phyloP scores from a whole-genome alignment of 2,329 filamentous ascomycete species.

The Sclerotiophoma versabilis region DNA sequence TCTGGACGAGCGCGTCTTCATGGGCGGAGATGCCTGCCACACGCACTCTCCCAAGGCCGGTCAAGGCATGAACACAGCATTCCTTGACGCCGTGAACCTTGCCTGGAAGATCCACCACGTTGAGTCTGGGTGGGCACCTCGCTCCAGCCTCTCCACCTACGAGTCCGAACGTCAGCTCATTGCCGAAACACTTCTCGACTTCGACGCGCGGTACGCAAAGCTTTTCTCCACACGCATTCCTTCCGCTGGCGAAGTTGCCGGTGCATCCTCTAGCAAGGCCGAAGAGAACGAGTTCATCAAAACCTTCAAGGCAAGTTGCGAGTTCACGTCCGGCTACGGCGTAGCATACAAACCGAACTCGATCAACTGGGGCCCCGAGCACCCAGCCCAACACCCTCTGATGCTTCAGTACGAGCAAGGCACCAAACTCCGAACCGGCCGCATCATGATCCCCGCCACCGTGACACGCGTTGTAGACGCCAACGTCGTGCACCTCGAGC shows the following conservation, averaged over 20 bases:
- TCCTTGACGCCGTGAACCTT: slow-evolving; percentile 77
- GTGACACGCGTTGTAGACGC: slow-evolving; percentile 88
- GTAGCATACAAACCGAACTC: slow-evolving; percentile 83
- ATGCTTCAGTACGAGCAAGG: slow-evolving; percentile 66
- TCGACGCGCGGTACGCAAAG: slow-evolving; percentile 88
- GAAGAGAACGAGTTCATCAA: slow-evolving; percentile 81
- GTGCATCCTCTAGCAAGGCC: slow-evolving; percentile 57
- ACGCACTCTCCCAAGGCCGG: slow-evolving; percentile 70
- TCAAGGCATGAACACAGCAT: slow-evolving; percentile 69
- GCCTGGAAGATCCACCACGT: slow-evolving; percentile 97
- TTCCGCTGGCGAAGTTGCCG: slow-evolving; percentile 74
- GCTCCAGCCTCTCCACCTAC: slow-evolving; percentile 81
- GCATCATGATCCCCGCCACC: slow-evolving; percentile 77
- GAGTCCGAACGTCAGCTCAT: slow-evolving; percentile 85
- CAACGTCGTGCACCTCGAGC: slow-evolving; percentile 88
- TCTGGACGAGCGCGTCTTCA: slow-evolving; percentile 69
- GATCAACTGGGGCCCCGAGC: slow-evolving; percentile 80
- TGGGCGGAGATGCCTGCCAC: slow-evolving; percentile 71
- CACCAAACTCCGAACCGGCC: slow-evolving; percentile 73
- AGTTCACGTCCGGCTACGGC: slow-evolving; percentile 92
- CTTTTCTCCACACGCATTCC: slow-evolving; percentile 83
- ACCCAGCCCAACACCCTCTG: slow-evolving; percentile 73
- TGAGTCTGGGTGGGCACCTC: slow-evolving; percentile 79
- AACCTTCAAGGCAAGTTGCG: slow-evolving; percentile 89
- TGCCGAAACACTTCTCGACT: slow-evolving; percentile 82